These are phyloP conservation scores for Helichrysum umbraculigerum DNA, from an alignment of 129 eudicot genomes.

Conservation along the genomic window DNA sequence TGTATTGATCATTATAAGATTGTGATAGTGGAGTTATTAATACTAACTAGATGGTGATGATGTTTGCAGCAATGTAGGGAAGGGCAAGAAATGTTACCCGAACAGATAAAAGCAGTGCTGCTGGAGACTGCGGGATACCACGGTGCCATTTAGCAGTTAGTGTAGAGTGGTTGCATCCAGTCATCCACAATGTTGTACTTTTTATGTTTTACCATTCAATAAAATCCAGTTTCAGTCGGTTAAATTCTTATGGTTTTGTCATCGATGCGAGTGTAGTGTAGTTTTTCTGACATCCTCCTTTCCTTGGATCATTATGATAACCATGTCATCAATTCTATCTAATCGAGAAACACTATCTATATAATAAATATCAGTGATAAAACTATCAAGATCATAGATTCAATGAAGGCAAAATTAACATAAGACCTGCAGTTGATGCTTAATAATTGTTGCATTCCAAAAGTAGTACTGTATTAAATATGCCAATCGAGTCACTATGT, in stretches of 20 bases:
- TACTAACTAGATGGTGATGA: conserved; percentile 10
- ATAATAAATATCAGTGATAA: neutral
- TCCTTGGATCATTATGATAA: neutral
- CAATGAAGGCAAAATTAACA: neutral
- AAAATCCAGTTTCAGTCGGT: conserved; percentile 16
- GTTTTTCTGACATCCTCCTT: neutral
- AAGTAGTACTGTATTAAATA: neutral
- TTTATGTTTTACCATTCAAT: conserved; percentile 26
- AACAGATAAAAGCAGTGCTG: conserved; percentile 81
- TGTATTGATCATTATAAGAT: neutral
- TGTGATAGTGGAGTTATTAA: conserved; percentile 15
- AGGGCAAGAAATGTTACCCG: conserved; percentile 65
- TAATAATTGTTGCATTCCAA: neutral
- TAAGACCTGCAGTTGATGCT: no score
- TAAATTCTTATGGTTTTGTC: neutral
- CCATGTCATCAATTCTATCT: neutral
- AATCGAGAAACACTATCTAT: neutral
- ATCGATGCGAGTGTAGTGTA: neutral
- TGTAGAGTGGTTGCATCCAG: conserved; percentile 5
- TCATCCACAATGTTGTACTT: conserved; percentile 17
- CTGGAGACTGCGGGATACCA: conserved; percentile 68
- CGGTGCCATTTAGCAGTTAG: conserved; percentile 48
- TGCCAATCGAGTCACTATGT: neutral
- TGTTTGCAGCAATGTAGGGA: conserved; percentile 65
- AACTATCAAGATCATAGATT: neutral